These are phyloP conservation scores for Geosmithia morbida DNA, from an alignment of 2,329 filamentous ascomycete species.

Conservation along the genomic window DNA sequence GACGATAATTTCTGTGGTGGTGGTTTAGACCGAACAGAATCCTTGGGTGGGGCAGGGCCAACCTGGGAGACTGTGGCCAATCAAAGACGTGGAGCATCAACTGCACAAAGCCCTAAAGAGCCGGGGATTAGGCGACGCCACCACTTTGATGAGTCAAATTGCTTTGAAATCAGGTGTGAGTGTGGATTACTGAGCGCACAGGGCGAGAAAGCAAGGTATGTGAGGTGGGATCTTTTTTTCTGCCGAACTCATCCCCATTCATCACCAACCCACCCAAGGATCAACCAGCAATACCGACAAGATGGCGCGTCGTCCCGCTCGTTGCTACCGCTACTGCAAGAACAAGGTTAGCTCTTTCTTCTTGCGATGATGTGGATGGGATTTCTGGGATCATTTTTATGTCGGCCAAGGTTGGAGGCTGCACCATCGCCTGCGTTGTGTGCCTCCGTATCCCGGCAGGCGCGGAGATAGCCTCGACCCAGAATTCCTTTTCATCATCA, in stretches of 20 bases:
- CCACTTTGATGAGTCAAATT: conserved; percentile 10
- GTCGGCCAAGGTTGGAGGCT: background rate
- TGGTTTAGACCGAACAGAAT: background rate
- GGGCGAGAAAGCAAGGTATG: conserved; percentile 6
- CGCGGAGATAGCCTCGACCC: background rate
- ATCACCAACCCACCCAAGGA: conserved; percentile 20
- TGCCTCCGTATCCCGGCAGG: background rate
- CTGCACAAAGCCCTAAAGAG: conserved; percentile 20
- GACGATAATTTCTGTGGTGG: background rate
- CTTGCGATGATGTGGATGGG: no score
- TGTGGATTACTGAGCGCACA: conserved; percentile 9
- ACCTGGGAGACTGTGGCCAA: background rate
- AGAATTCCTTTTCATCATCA: background rate
- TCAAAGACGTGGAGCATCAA: background rate
- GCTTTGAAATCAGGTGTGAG: conserved; percentile 40
- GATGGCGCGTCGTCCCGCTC: conserved; percentile 98
- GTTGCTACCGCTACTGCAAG: conserved; percentile 99
- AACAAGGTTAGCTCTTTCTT: conserved; percentile 69
- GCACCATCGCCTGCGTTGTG: background rate
- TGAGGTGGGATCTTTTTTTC: conserved; percentile 10
- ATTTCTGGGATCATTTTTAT: background rate
- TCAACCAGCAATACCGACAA: conserved; percentile 47
- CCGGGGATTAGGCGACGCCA: conserved; percentile 21
- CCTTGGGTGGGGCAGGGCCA: conserved; percentile 1
- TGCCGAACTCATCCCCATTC: conserved; percentile 13